Base-by-base conservation (phyloP, 108 stramenopile genomes). In the Fragilaria radians region DNA sequence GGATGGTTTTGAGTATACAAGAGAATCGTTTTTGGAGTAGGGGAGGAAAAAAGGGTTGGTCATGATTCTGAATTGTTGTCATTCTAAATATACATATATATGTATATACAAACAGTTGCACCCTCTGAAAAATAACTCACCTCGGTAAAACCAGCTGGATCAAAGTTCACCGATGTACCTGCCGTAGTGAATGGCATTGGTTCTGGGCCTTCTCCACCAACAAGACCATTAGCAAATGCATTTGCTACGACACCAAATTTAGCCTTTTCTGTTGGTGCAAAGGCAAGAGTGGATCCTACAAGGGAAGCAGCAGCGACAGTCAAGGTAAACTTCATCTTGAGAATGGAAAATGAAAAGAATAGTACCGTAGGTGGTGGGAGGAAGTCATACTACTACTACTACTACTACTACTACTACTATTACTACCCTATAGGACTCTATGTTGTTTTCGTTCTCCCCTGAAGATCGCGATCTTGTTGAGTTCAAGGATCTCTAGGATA, bases 61-160 rank as follows among this genome's bases (percentile, higher is more conserved):
- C n/a, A n/a, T n/a, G n/a, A n/a, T n/a, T n/a, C n/a, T n/a, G n/a
- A n/a, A n/a, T n/a, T n/a, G n/a, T n/a, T n/a, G n/a, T n/a, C n/a
- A n/a, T n/a, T n/a, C n/a, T n/a, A n/a, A n/a, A n/a, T n/a, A n/a
- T n/a, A n/a, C n/a, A n/a, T n/a, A n/a, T n/a, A n/a, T n/a, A n/a
- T n/a, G n/a, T n/a, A n/a, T n/a, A n/a, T n/a, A n/a, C n/a, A n/a
- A n/a, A n/a, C n/a, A n/a, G n/a, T n/a, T n/a, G n/a, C n/a, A n/a
- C n/a, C n/a, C n/a, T n/a, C n/a, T n/a, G n/a, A n/a, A 7, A 42
- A 42, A 42, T 45, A 5, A 65, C 68, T 63, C 64, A 82, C 81
- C 79, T 79, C 83, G 21, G 85, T 54, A 56, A 87, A 73, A 29
- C 84, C 83, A 59, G 64, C 59, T 50, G 89, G 89, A 56, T 90